Evolutionary conservation across 140 eudicot species (phyloP), one percentile per base, ranked within the genome.

Genomic region (Bidens hawaiensis): DNA sequence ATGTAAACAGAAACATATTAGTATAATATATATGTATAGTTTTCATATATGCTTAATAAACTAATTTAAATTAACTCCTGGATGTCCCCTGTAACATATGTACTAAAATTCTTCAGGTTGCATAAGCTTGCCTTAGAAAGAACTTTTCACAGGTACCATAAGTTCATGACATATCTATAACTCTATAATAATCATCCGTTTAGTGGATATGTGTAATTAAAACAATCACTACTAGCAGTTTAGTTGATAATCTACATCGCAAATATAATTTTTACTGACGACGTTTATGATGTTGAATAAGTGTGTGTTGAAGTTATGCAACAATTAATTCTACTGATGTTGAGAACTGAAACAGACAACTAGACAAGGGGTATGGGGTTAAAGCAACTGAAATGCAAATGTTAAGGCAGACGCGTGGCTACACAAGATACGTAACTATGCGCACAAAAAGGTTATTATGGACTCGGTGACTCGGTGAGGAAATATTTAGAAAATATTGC

Each of bases 401-500:
- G 15, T 28, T 7, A 2, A 36, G 3, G 26, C 25, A n/a, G 36
- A 33, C 19, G 0, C 52, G 52, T 68, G 65, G 38, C 40, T 45
- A 15, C 59, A 69, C 51, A 57, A 31, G 36, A 21, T 43, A 31
- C 27, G 3, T 45, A 45, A n/a, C 45, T 46, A 28, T 56, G 48
- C 65, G 40, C 48, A 69, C 17, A 58, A 21, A 41, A 58, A 45
- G 40, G 21, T 54, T 28, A 28, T 45, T 30, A 16, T 38, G 62
- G 38, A 34, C 3, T 53, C 23, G 15, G 36, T 30, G 38, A 34
- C 3, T 53, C 23, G 15, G 36, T 30, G 24, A 13, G 27, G 40
- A 9, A 57, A 25, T 17, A 55, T 33, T 19, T 18, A 43, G 13
- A 68, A 43, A 69, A 28, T 4, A 28, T 21, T 69, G 67, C 74